phyloP scores from a whole-genome alignment of 2,329 filamentous ascomycete species.

The Claviceps paspali region DNA sequence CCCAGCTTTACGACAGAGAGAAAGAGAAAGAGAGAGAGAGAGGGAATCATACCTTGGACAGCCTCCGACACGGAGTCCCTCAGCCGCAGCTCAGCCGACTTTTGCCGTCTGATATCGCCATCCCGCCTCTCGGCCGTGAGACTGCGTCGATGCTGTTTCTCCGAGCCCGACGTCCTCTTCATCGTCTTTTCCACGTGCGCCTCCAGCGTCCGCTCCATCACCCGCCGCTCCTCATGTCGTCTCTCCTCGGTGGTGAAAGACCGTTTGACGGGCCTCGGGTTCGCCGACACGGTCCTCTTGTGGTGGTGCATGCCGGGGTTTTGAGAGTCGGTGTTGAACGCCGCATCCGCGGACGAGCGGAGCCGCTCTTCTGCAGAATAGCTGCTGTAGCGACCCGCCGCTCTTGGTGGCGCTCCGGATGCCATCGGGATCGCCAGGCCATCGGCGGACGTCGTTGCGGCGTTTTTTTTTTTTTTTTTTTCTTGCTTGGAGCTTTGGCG shows the following conservation, averaged over 20 bases:
- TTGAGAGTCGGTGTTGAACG: slow-evolving; percentile 15
- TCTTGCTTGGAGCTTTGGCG: no score
- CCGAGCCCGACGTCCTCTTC: slow-evolving; percentile 43
- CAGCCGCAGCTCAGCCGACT: slow-evolving; percentile 27
- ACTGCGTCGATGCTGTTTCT: slow-evolving; percentile 31
- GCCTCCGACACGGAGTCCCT: slow-evolving; percentile 32
- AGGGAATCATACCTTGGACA: slow-evolving; percentile 28
- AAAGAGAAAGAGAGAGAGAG: background rate
- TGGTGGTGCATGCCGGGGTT: slow-evolving; percentile 33
- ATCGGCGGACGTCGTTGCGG: no score
- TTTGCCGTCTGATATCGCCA: slow-evolving; percentile 24
- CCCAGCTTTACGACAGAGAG: no score
- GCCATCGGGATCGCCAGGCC: slow-evolving; percentile 25
- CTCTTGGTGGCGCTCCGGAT: slow-evolving; percentile 24
- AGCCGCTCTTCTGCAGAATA: slow-evolving; percentile 21
- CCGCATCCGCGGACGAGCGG: slow-evolving; percentile 20
- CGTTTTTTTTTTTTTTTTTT: no score
- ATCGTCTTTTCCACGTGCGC: slow-evolving; percentile 49
- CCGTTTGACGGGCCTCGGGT: slow-evolving; percentile 33
- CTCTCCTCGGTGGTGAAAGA: slow-evolving; percentile 23
- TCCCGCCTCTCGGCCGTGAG: slow-evolving; percentile 22
- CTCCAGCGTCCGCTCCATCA: slow-evolving; percentile 39
- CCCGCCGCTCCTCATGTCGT: slow-evolving; percentile 35
- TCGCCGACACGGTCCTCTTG: slow-evolving; percentile 43
- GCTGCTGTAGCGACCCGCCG: slow-evolving; percentile 28